Conservation (phyloP, 2,329 filamentous ascomycete genomes). For the Alternaria sp. region DNA sequence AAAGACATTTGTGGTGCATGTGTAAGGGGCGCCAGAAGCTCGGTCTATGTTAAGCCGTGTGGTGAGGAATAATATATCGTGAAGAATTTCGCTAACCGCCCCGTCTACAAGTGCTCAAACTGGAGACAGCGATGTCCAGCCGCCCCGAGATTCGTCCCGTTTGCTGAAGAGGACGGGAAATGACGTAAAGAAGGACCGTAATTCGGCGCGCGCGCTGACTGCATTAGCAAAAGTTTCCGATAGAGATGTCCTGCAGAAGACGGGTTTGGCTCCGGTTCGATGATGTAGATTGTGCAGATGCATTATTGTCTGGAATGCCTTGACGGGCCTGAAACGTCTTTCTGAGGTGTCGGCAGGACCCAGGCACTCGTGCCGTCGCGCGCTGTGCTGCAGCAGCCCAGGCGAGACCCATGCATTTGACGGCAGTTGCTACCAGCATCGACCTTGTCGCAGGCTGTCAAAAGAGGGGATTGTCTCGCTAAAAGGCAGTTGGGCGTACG, state of each 20-base stretch:
- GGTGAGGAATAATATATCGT: neutral
- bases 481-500: slow-evolving; percentile 9
- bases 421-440: slow-evolving; percentile 12
- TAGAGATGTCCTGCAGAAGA: slow-evolving; percentile 4
- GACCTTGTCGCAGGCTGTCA: slow-evolving; percentile 6
- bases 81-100: slow-evolving; percentile 7
- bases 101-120: neutral
- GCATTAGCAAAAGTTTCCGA: slow-evolving; percentile 5
- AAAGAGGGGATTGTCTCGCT: slow-evolving; percentile 8
- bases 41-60: neutral
- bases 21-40: slow-evolving; percentile 3
- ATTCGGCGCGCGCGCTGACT: slow-evolving; percentile 10
- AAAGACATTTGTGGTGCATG: neutral
- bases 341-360: slow-evolving; percentile 12
- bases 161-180: neutral
- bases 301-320: slow-evolving; percentile 19
- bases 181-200: slow-evolving; percentile 18
- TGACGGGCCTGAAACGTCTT: slow-evolving; percentile 14
- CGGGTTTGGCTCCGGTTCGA: slow-evolving; percentile 11
- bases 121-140: neutral
- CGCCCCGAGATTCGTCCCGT: slow-evolving; percentile 12
- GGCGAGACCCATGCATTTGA: slow-evolving; percentile 12
- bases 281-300: slow-evolving; percentile 8
- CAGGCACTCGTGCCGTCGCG: slow-evolving; percentile 15
- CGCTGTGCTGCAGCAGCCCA: slow-evolving; percentile 4